Evolutionary conservation across 164 flowering plant species (phyloP).

Genomic region (Litsea cubeba): DNA sequence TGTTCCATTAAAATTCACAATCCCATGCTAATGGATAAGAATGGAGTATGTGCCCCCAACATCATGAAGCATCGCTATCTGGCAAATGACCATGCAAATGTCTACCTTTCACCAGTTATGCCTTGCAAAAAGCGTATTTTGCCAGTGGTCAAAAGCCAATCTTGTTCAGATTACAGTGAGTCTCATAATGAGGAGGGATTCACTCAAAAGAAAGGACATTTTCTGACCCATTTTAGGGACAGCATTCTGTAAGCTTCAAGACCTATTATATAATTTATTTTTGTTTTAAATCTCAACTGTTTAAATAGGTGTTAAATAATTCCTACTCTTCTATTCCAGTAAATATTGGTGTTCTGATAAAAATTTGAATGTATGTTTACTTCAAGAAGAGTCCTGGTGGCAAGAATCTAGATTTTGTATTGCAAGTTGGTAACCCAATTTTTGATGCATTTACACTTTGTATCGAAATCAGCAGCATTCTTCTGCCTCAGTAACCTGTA

Average conservation of each 20-base stretch:
- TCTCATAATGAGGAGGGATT: slow-evolving; percentile 1
- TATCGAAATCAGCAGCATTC: too few species aligned
- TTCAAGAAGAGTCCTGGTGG: not conserved
- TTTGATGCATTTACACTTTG: too few species aligned
- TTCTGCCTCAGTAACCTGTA: too few species aligned
- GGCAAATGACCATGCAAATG: not conserved
- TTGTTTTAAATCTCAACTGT: not conserved
- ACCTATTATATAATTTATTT: not conserved
- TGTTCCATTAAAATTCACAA: not conserved
- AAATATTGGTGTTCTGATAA: not conserved
- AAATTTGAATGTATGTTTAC: not conserved
- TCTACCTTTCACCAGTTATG: not conserved
- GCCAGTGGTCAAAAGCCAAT: not conserved
- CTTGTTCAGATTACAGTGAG: slow-evolving; percentile 6
- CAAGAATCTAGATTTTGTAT: not conserved
- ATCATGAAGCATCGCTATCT: not conserved
- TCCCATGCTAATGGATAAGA: not conserved
- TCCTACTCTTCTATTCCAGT: not conserved
- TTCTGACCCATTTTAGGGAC: slow-evolving; percentile 1
- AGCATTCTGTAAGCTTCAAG: slow-evolving; percentile 7
- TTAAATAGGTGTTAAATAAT: not conserved
- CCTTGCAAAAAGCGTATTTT: not conserved
- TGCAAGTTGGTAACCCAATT: too few species aligned
- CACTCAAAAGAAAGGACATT: slow-evolving; percentile 1
- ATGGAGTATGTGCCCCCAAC: not conserved